Percentiles rank a stretch among this genome's conserved stretches.
phyloP scores from a whole-genome alignment of 1,284 basidiomycete genomes.

The Ganoderma lucidum region DNA sequence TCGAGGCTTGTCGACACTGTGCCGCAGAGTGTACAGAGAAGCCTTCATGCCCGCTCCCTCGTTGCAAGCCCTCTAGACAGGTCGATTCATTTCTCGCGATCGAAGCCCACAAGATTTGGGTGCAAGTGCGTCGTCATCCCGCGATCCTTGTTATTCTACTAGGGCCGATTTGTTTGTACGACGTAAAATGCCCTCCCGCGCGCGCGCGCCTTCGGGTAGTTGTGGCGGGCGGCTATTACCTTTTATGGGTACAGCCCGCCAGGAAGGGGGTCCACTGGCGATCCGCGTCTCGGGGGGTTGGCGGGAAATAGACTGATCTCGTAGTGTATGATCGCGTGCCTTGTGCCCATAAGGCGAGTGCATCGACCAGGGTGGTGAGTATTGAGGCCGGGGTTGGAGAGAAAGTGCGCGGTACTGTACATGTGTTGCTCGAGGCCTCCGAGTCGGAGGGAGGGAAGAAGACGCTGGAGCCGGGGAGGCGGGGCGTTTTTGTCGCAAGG shows the following conservation, averaged over 20 bases:
- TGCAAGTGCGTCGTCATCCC: slow-evolving; percentile 9
- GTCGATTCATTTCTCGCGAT: slow-evolving; percentile 9
- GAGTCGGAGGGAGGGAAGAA: background rate
- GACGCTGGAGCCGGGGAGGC: slow-evolving; percentile 1
- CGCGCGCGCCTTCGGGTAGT: background rate
- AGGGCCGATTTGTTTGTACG: background rate
- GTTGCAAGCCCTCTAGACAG: slow-evolving; percentile 5
- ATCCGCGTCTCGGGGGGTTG: background rate
- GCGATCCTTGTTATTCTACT: background rate
- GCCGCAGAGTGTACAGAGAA: background rate
- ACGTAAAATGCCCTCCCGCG: slow-evolving; percentile 3
- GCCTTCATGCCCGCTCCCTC: slow-evolving; percentile 9
- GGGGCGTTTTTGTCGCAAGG: slow-evolving; percentile 1
- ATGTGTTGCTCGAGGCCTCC: slow-evolving; percentile 1
- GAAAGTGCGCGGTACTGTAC: background rate
- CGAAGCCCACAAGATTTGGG: background rate
- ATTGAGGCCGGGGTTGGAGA: background rate
- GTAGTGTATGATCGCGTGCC: background rate
- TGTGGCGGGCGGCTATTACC: slow-evolving; percentile 8
- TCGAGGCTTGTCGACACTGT: slow-evolving; percentile 6
- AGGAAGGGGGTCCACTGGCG: background rate
- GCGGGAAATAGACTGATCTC: background rate
- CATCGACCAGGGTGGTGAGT: background rate
- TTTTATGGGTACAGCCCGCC: background rate
- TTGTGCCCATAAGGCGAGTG: background rate